Conservation (phyloP, 75 land plant genomes). For the Larix kaempferi region DNA sequence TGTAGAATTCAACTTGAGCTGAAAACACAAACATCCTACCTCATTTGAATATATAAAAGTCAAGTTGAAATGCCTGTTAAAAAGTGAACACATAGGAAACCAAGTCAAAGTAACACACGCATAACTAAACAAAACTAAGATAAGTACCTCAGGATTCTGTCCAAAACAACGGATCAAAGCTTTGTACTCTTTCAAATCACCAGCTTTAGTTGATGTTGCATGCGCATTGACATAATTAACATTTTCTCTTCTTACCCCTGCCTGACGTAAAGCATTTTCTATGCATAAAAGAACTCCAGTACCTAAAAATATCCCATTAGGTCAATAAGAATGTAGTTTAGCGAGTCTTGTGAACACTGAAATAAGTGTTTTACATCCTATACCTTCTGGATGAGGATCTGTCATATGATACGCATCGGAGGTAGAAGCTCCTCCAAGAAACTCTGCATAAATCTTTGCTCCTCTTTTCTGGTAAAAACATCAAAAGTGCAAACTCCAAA, state of each 20-base stretch:
- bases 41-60: neutral
- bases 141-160: constrained; percentile 31
- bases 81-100: neutral
- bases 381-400: constrained; percentile 53
- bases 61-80: neutral
- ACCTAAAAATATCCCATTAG: constrained; percentile 17
- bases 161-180: constrained; percentile 44
- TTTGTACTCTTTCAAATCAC: constrained; percentile 50
- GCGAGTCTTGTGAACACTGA: neutral
- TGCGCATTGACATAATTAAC: constrained; percentile 57
- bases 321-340: no score
- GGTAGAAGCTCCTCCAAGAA: constrained; percentile 46
- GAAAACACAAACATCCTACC: constrained; percentile 9
- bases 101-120: neutral
- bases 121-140: neutral
- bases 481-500: neutral
- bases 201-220: constrained; percentile 56
- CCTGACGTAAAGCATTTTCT: constrained; percentile 40
- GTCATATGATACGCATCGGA: constrained; percentile 60
- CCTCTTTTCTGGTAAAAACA: constrained; percentile 31
- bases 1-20: constrained; percentile 48
- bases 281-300: constrained; percentile 43
- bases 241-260: constrained; percentile 36
- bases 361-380: neutral
- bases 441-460: constrained; percentile 48